A percentile compares a stretch with the other conserved stretches of the same genome.
phyloP scores from a whole-genome alignment of 495 filamentous ascomycete genomes.

The Chaetomium fimeti region DNA sequence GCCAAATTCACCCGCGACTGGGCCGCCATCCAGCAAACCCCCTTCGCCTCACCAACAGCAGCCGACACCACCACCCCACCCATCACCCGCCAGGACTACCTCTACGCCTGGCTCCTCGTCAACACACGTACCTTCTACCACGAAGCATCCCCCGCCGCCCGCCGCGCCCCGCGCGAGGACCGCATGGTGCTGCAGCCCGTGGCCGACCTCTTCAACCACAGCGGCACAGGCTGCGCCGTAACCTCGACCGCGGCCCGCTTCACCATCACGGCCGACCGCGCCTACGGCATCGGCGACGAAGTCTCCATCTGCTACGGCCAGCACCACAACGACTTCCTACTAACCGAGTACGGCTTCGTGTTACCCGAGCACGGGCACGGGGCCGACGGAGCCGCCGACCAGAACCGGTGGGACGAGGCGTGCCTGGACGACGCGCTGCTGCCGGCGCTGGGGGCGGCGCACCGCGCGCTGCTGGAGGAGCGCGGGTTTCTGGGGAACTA shows the following conservation, averaged over 20 bases:
- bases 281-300: conserved; percentile 66
- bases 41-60: neutral
- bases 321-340: conserved; percentile 77
- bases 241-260: conserved; percentile 59
- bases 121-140: conserved; percentile 84
- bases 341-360: conserved; percentile 82
- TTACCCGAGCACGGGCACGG: conserved; percentile 46
- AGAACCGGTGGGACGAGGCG: conserved; percentile 67
- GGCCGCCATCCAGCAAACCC: conserved; percentile 42
- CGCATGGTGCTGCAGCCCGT: conserved; percentile 80
- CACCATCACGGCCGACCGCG: conserved; percentile 54
- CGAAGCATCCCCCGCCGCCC: conserved; percentile 44
- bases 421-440: conserved; percentile 68
- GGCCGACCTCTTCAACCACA: conserved; percentile 81
- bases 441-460: conserved; percentile 45
- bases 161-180: conserved; percentile 57
- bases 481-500: conserved; percentile 69
- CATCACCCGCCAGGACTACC: conserved; percentile 55
- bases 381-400: too few relatives aligned
- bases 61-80: conserved; percentile 8
- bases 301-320: conserved; percentile 76
- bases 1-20: conserved; percentile 64
- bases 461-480: conserved; percentile 53
- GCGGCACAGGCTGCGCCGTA: conserved; percentile 63
- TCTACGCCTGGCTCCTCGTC: conserved; percentile 75